Evolutionary conservation across 495 filamentous ascomycete genomes (phyloP).

Genomic region (Letharia columbiana): DNA sequence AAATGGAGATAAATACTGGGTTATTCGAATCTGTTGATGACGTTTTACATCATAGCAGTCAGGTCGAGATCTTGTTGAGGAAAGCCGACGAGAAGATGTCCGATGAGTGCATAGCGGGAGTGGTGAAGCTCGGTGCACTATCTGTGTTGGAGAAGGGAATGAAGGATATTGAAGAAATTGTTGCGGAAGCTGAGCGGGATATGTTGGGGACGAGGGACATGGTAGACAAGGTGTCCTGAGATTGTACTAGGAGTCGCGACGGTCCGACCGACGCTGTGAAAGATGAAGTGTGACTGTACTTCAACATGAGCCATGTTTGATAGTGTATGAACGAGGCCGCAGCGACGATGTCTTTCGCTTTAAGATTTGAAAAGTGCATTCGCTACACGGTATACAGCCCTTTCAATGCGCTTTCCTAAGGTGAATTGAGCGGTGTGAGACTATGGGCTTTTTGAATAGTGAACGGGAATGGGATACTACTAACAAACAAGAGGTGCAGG

Average conservation of each 20-base stretch:
- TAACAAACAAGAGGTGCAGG: too few species aligned
- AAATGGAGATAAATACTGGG: neutral
- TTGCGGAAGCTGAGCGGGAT: neutral
- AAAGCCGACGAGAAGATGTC: neutral
- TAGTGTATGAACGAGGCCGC: too few species aligned
- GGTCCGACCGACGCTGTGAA: neutral
- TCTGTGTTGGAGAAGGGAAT: neutral
- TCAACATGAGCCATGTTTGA: neutral
- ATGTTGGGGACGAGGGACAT: neutral
- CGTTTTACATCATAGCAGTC: neutral
- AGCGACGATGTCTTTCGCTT: too few species aligned
- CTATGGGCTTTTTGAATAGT: too few species aligned
- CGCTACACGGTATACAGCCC: too few species aligned
- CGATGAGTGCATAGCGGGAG: neutral
- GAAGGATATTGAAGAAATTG: neutral
- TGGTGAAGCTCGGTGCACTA: neutral
- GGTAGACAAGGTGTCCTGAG: neutral
- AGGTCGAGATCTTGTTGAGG: neutral
- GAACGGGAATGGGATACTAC: too few species aligned
- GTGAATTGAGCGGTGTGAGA: too few species aligned
- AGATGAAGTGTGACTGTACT: neutral
- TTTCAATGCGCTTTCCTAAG: too few species aligned
- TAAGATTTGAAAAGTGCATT: too few species aligned
- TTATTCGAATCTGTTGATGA: neutral
- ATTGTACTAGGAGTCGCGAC: neutral